Percentiles rank a stretch among this genome's conserved stretches.
These are phyloP conservation scores for Rasamsonia emersonii DNA, from an alignment of 2,329 filamentous ascomycete genomes.

Conservation along the genomic window DNA sequence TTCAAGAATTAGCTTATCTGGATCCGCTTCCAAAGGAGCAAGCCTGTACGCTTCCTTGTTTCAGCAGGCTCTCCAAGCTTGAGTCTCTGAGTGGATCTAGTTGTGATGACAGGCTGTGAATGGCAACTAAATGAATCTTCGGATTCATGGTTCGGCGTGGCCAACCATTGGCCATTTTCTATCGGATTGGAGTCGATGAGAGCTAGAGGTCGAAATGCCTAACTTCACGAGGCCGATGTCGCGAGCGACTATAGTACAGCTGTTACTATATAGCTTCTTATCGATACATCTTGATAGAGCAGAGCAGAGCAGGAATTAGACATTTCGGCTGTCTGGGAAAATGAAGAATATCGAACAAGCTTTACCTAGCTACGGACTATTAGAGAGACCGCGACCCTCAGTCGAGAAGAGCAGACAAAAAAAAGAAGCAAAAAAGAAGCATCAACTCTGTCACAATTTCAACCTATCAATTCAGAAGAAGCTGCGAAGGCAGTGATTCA, in stretches of 20 bases:
- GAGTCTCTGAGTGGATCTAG: neutral
- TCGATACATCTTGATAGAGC: slow-evolving; percentile 63
- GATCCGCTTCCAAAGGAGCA: too few species aligned
- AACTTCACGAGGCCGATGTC: slow-evolving; percentile 24
- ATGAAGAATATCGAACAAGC: slow-evolving; percentile 32
- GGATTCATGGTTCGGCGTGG: slow-evolving; percentile 3
- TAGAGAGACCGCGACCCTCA: slow-evolving; percentile 57
- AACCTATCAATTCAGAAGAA: too few species aligned
- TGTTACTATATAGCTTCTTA: slow-evolving; percentile 56
- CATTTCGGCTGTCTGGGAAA: slow-evolving; percentile 26
- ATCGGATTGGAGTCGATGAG: slow-evolving; percentile 14
- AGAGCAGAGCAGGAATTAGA: slow-evolving; percentile 50
- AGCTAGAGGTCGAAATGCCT: slow-evolving; percentile 17
- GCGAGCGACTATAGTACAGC: slow-evolving; percentile 38
- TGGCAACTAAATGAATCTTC: neutral
- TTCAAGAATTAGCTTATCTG: too few species aligned
- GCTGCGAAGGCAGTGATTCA: too few species aligned
- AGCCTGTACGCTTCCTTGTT: too few species aligned
- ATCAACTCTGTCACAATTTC: too few species aligned
- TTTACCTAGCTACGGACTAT: slow-evolving; percentile 63
- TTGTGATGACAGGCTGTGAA: neutral
- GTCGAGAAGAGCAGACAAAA: too few species aligned
- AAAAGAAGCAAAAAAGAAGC: too few species aligned
- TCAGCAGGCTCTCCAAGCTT: neutral
- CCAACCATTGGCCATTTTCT: slow-evolving; percentile 9